These are phyloP conservation scores for Kwoniella sp. DNA, from an alignment of 768 basidiomycete species.

Conservation along the genomic window DNA sequence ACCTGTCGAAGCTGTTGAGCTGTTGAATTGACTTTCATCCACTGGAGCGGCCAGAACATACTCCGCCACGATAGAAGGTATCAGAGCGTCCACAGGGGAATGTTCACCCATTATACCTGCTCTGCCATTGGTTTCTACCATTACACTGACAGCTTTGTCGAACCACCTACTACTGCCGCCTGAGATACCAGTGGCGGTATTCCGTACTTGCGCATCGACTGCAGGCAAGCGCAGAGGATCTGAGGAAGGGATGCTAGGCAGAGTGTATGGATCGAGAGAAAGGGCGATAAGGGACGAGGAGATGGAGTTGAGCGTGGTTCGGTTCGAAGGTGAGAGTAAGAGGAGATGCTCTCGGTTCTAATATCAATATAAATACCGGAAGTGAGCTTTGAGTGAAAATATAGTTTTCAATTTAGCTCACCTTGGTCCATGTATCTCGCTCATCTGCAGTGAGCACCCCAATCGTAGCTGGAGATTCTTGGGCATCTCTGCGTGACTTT, in stretches of 20 bases:
- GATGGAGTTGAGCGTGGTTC: conserved; percentile 64
- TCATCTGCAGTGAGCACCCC: conserved; percentile 77
- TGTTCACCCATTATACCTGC: conserved; percentile 90
- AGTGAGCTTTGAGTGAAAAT: too few species aligned
- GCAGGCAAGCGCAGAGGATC: conserved; percentile 53
- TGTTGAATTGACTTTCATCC: conserved; percentile 56
- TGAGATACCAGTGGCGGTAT: conserved; percentile 66
- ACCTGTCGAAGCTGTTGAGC: neutral
- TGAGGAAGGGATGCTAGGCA: conserved; percentile 50
- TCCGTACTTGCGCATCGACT: conserved; percentile 74
- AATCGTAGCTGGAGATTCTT: conserved; percentile 66
- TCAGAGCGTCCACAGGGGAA: conserved; percentile 83
- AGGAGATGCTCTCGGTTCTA: conserved; percentile 75
- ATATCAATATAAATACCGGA: too few species aligned
- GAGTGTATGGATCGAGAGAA: conserved; percentile 75
- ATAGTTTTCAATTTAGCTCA: too few species aligned
- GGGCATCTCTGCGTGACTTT: conserved; percentile 59
- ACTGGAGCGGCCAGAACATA: conserved; percentile 74
- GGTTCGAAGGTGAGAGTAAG: conserved; percentile 68
- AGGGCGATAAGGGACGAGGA: conserved; percentile 76
- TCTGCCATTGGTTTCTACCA: conserved; percentile 80
- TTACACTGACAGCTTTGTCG: conserved; percentile 80
- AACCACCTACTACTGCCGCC: conserved; percentile 80
- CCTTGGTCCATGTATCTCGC: conserved; percentile 78
- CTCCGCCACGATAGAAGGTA: conserved; percentile 83